Evolutionary conservation across 306 rosid genomes (phyloP), one percentile per base, ranked within the genome.

Genomic region (Prunus mongolica): DNA sequence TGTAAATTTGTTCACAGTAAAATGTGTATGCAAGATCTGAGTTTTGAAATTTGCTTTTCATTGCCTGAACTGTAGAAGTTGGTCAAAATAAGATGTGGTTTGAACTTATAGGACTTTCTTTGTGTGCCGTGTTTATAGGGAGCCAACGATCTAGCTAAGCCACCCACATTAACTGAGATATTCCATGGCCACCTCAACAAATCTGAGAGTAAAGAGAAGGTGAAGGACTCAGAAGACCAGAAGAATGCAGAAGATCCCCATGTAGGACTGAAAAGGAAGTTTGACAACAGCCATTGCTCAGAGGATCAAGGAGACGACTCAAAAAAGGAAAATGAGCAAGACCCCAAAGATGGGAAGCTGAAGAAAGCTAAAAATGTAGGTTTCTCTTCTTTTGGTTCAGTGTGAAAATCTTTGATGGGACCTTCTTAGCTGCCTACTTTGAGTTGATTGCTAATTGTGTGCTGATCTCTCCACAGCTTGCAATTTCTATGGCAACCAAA

Each of bases 281-380:
- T 73, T 34, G 96, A 96, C 6, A 77, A 45, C 22, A 82, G 78
- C 47, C 91, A 90, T 72, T 73, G 72, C 68, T 62, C 84, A 9
- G 89, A 91, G 86, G 92, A 84, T 24, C 76, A 55, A 51, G 90
- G 44, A 5, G 82, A 76, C 34, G 88, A 84, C 14, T 73, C 86
- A 20, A 85, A 82, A 47, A 67, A 61, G 30, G 84, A 67, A 63
- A 72, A 85, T 77, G 88, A 80, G 65, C 68, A 70, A 28, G 81
- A 66, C 74, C 71, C 56, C 13, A 79, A 75, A 75, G 87, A 88
- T 65, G 84, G 78, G 72, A 85, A 88, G 87, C 83, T 91, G 16
- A 89, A 92, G 74, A 92, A 79, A 76, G 98, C 99, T 3, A 96
- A 91, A 85, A 92, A 89, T 78, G 99, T 92, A 28, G 73, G 90